Evolutionary conservation across 1,284 basidiomycete genomes (phyloP).

Genomic region (Clitocybe nebularis): DNA sequence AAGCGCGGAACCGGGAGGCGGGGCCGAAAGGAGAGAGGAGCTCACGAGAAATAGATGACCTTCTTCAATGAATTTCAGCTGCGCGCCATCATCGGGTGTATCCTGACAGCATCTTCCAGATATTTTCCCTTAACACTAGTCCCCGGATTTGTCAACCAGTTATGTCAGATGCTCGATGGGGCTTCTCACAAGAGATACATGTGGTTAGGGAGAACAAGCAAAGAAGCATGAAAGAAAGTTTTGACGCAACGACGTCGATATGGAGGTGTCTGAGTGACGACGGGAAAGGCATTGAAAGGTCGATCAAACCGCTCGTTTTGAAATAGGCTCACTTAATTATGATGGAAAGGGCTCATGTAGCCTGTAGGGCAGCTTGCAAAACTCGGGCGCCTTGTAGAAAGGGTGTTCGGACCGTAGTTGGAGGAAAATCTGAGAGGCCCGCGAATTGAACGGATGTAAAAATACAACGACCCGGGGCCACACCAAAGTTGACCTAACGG

Average conservation of each 20-base stretch:
- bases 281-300: too few species aligned
- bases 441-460: too few species aligned
- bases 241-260: neutral
- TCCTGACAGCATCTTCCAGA: neutral
- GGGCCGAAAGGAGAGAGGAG: neutral
- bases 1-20: neutral
- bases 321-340: too few species aligned
- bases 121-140: neutral
- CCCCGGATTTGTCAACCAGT: neutral
- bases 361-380: too few species aligned
- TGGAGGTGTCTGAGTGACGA: too few species aligned
- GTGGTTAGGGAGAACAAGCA: neutral
- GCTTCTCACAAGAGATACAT: neutral
- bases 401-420: too few species aligned
- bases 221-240: conserved; percentile 1
- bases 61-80: too few species aligned
- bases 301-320: neutral
- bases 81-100: neutral
- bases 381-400: too few species aligned
- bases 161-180: neutral
- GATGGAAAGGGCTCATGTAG: too few species aligned
- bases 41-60: neutral
- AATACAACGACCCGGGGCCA: too few species aligned
- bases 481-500: too few species aligned
- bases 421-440: too few species aligned